A percentile compares a stretch with the other conserved stretches of the same genome.
These are phyloP conservation scores for Rhizopus microsporus DNA, from an alignment of 371 early-diverging fungal genomes.

Conservation along the genomic window DNA sequence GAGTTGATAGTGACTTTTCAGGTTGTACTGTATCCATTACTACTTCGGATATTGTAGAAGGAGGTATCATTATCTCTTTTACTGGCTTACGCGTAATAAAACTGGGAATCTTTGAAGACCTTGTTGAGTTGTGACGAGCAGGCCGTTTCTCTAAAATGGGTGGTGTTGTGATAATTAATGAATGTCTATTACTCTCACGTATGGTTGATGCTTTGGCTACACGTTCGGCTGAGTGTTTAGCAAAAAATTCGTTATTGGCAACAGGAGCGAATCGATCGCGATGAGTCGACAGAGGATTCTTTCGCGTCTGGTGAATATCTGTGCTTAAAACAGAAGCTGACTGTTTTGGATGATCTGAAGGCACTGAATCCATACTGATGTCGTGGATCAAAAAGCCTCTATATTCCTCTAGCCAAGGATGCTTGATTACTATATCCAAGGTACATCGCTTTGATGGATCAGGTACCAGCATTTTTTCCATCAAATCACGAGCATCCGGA, in stretches of 20 bases:
- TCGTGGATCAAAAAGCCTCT: constrained; percentile 45
- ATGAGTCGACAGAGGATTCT: neutral
- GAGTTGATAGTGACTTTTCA: constrained; percentile 19
- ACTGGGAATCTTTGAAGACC: constrained; percentile 13
- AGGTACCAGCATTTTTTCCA: constrained; percentile 67
- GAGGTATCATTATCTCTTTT: constrained; percentile 10
- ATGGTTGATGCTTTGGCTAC: too few relatives aligned
- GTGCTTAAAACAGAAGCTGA: too few relatives aligned
- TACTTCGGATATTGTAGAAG: neutral
- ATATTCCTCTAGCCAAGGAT: constrained; percentile 73
- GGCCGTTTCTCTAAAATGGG: neutral
- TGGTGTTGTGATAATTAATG: too few relatives aligned
- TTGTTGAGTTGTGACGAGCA: neutral
- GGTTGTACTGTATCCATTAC: neutral
- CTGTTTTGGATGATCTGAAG: too few relatives aligned
- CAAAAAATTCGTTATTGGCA: constrained; percentile 12
- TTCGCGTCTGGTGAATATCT: too few relatives aligned
- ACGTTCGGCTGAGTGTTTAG: neutral
- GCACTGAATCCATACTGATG: too few relatives aligned
- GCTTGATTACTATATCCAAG: constrained; percentile 57
- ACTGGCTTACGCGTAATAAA: constrained; percentile 20
- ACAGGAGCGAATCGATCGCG: constrained; percentile 17
- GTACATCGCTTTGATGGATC: constrained; percentile 61
- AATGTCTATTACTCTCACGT: too few relatives aligned
- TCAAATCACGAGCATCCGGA: constrained; percentile 53